Conservation (phyloP, 2,329 filamentous ascomycete genomes). For the Aspergillus tanneri region DNA sequence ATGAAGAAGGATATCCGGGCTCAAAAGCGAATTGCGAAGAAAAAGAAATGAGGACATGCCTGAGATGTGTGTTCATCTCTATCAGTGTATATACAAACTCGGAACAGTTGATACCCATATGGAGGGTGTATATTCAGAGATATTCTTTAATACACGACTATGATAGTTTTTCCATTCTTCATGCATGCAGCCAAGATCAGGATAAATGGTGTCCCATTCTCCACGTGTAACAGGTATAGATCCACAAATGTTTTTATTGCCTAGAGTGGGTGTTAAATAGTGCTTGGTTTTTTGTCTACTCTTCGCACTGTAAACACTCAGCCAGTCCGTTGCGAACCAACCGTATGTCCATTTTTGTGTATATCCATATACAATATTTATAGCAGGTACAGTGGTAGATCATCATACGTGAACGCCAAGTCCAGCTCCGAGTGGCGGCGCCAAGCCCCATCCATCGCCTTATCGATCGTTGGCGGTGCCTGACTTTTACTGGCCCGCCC, state of each 20-base stretch:
- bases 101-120: constrained; percentile 15
- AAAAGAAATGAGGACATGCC: constrained; percentile 51
- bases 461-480: neutral
- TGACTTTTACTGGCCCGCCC: neutral
- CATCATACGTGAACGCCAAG: too few relatives aligned
- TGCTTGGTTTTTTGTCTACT: too few relatives aligned
- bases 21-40: constrained; percentile 77
- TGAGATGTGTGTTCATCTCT: constrained; percentile 12
- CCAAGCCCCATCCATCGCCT: neutral
- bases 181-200: too few relatives aligned
- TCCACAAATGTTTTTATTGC: too few relatives aligned
- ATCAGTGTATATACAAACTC: constrained; percentile 21
- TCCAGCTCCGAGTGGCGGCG: too few relatives aligned
- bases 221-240: too few relatives aligned
- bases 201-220: too few relatives aligned
- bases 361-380: neutral
- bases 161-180: too few relatives aligned
- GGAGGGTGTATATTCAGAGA: neutral
- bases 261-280: too few relatives aligned
- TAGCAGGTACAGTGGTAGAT: too few relatives aligned
- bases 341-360: neutral
- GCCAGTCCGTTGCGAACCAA: too few relatives aligned
- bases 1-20: constrained; percentile 96
- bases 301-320: too few relatives aligned
- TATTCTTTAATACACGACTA: neutral